A percentile compares a stretch with the other conserved stretches of the same genome.
Evolutionary conservation across 345 rosid species (phyloP).

Genomic region (Linum tenue): DNA sequence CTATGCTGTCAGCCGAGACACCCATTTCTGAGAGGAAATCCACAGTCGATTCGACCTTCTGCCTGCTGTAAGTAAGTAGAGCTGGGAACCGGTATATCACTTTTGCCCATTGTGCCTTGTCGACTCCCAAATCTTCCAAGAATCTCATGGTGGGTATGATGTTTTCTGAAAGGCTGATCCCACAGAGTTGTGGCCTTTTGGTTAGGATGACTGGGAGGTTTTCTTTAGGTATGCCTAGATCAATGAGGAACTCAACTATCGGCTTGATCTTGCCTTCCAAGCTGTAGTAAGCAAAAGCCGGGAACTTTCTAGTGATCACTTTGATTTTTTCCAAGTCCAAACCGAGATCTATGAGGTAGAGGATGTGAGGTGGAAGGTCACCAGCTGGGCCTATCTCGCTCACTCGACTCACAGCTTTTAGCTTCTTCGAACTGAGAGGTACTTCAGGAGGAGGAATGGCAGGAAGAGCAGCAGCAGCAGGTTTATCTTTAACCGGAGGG

Average conservation of each 20-base stretch:
- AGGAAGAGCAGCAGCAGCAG: constrained; percentile 16
- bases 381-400: constrained; percentile 51
- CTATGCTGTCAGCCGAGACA: constrained; percentile 49
- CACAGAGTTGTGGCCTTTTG: constrained; percentile 83
- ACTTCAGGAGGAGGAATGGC: constrained; percentile 24
- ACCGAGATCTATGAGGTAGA: constrained; percentile 75
- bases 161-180: constrained; percentile 67
- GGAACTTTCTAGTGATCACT: constrained; percentile 55
- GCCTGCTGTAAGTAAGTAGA: constrained; percentile 69
- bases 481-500: constrained; percentile 37
- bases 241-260: constrained; percentile 67
- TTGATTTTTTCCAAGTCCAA: constrained; percentile 73
- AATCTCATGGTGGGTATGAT: constrained; percentile 70
- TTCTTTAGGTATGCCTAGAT: constrained; percentile 66
- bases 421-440: constrained; percentile 36
- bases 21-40: constrained; percentile 69
- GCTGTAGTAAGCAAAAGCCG: constrained; percentile 79
- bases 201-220: constrained; percentile 48
- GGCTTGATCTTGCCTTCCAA: constrained; percentile 84
- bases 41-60: constrained; percentile 47
- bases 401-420: constrained; percentile 58
- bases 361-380: constrained; percentile 53
- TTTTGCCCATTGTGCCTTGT: constrained; percentile 81
- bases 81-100: constrained; percentile 74
- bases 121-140: constrained; percentile 65